Evolutionary conservation across 2,329 filamentous ascomycete genomes (phyloP), one percentile per base, ranked within the genome.

Genomic region (Fusarium tuaranense): DNA sequence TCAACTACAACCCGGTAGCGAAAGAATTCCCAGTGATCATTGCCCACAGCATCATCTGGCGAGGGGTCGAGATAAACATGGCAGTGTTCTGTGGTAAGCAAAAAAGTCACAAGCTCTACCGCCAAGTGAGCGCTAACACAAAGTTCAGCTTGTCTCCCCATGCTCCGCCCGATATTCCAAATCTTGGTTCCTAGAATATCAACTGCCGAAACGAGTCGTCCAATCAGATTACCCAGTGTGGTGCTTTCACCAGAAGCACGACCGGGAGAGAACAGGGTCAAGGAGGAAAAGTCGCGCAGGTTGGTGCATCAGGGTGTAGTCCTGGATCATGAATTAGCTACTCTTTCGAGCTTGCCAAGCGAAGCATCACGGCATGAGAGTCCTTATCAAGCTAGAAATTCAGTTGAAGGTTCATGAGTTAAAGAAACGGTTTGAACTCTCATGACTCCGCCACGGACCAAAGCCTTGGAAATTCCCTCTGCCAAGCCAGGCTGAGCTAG

Each of bases 51-150:
- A 70, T 77, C 16, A 63, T 76, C 4, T 80, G 79, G 78, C 74
- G 72, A 10, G 70, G 68, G 1, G 78, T 79, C 12, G 79, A 80
- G 58, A 70, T 79, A 14, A 79, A 80, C 55, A 51, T 79, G 14
- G 78, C 76, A 39, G 67, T 78, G 2, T 66, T 80, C 25, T 25
- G 25, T 25, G 71, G 78, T 77, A 46, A 67, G 63, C 36, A 13
- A 14, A 13, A 13, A 10, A 27, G 12, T n/a, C 20, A n/a, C 20
- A n/a, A 9, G 25, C 3, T 14, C 7, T 30, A 7, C 25, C 9
- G 1, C 16, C 10, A 5, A 20, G 20, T 27, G n/a, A 59, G 39
- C 14, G 38, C 55, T 60, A 27, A 70, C 36, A 10, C 3, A 34
- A 1, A 22, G 18, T 16, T 12, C 20, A 38, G 41, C 44, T 10